phyloP scores from a whole-genome alignment of 2,329 filamentous ascomycete species.

The Aureobasidium namibiae region DNA sequence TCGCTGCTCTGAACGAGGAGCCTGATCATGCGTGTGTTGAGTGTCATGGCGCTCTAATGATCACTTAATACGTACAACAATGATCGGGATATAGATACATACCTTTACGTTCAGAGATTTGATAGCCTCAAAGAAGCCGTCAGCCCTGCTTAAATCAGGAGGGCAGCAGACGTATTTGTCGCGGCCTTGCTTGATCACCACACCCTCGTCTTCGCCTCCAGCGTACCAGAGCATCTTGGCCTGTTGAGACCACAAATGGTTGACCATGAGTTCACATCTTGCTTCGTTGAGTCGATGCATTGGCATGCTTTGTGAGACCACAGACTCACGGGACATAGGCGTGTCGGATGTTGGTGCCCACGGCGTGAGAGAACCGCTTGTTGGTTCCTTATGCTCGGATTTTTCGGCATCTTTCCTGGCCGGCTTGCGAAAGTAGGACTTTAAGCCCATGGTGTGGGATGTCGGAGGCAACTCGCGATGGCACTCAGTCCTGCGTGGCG shows the following conservation, averaged over 20 bases:
- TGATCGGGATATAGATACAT: constrained; percentile 20
- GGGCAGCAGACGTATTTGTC: constrained; percentile 46
- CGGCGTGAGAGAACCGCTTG: not conserved
- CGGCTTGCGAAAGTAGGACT: not conserved
- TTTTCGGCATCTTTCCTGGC: not conserved
- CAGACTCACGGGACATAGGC: not conserved
- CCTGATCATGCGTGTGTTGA: constrained; percentile 57
- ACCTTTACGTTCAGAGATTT: constrained; percentile 46
- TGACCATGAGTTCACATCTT: constrained; percentile 55
- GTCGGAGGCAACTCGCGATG: not conserved
- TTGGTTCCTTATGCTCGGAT: not conserved
- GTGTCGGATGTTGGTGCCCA: not conserved
- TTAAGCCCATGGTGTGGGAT: not conserved
- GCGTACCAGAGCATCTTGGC: constrained; percentile 46
- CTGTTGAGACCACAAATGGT: constrained; percentile 55
- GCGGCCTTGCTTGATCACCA: constrained; percentile 45
- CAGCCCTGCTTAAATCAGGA: constrained; percentile 35
- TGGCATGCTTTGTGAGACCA: not conserved
- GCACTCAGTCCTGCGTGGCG: not conserved
- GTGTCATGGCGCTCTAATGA: constrained; percentile 55
- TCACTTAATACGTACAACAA: not conserved
- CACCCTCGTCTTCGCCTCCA: constrained; percentile 43
- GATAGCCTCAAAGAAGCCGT: constrained; percentile 44
- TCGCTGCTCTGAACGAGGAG: constrained; percentile 47
- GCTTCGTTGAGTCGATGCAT: constrained; percentile 37